Evolutionary conservation across 2,329 filamentous ascomycete species (phyloP).

Genomic region (Polychaeton citri): DNA sequence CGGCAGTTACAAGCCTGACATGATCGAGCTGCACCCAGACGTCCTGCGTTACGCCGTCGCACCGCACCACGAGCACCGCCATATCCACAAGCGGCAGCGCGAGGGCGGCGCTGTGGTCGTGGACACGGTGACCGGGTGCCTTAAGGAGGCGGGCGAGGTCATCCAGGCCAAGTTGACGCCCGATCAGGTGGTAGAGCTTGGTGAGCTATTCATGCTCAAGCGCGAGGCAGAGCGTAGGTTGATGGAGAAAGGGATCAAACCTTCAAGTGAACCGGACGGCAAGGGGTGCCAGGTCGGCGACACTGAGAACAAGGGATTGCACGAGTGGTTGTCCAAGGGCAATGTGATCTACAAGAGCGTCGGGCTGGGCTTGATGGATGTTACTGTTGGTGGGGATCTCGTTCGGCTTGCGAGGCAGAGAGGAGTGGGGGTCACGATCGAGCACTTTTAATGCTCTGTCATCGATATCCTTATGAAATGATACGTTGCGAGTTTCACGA

Average conservation of each 20-base stretch:
- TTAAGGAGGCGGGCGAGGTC: constrained; percentile 78
- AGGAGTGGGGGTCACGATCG: constrained; percentile 41
- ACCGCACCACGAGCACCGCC: constrained; percentile 36
- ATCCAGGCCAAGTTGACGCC: constrained; percentile 62
- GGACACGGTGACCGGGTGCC: constrained; percentile 60
- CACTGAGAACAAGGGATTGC: constrained; percentile 15
- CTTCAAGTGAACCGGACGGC: constrained; percentile 1
- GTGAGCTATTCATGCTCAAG: constrained; percentile 60
- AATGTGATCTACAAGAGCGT: constrained; percentile 60
- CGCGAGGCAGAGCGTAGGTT: constrained; percentile 32
- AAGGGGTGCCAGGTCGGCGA: constrained; percentile 9
- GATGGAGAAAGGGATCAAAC: constrained; percentile 11
- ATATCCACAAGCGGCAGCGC: constrained; percentile 51
- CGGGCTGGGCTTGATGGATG: constrained; percentile 54
- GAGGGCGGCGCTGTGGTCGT: constrained; percentile 49
- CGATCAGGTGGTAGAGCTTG: constrained; percentile 71
- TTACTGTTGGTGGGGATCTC: constrained; percentile 48
- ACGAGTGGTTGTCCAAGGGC: constrained; percentile 38
- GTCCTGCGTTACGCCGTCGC: constrained; percentile 53
- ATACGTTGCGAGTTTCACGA: too few relatives aligned
- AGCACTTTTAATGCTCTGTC: constrained; percentile 26
- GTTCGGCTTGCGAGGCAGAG: constrained; percentile 42
- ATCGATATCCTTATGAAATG: neutral
- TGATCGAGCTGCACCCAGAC: constrained; percentile 72
- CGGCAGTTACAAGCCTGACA: constrained; percentile 56